Percentiles rank a stretch among this genome's conserved stretches.
Conservation (phyloP, 352 stramenopile genomes). For the Phytophthora megakarya region DNA sequence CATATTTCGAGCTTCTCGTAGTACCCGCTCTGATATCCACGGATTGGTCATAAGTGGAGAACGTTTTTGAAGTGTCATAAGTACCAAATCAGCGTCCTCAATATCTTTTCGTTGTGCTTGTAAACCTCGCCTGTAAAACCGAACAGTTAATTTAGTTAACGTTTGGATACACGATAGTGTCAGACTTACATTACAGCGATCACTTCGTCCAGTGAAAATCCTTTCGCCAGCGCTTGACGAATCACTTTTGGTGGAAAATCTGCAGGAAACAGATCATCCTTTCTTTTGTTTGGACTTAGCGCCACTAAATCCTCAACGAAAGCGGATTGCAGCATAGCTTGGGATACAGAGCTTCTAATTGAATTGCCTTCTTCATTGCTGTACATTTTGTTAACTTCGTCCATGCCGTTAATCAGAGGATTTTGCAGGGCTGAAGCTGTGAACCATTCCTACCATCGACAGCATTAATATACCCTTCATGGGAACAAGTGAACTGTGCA, state of each 20-base stretch:
- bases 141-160: neutral
- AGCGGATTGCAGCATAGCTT: conserved; percentile 46
- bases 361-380: conserved; percentile 18
- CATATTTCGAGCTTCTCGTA: conserved; percentile 22
- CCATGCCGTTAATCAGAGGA: conserved; percentile 46
- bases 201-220: conserved; percentile 52
- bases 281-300: conserved; percentile 53
- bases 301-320: conserved; percentile 49
- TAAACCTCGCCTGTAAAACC: conserved; percentile 48
- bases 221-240: conserved; percentile 54
- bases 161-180: neutral
- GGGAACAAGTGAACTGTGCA: too few relatives aligned
- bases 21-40: conserved; percentile 50
- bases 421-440: conserved; percentile 54
- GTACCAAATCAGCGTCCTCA: conserved; percentile 41
- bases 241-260: conserved; percentile 56
- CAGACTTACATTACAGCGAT: conserved; percentile 60
- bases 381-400: conserved; percentile 38
- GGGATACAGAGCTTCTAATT: conserved; percentile 28
- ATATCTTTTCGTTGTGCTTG: conserved; percentile 52
- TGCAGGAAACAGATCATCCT: conserved; percentile 53
- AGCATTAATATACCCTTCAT: neutral
- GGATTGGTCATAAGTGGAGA: conserved; percentile 59
- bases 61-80: conserved; percentile 49
- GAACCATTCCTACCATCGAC: conserved; percentile 50